Base-by-base conservation (phyloP, 2,329 filamentous ascomycete species). In the Pseudogymnoascus destructans region DNA sequence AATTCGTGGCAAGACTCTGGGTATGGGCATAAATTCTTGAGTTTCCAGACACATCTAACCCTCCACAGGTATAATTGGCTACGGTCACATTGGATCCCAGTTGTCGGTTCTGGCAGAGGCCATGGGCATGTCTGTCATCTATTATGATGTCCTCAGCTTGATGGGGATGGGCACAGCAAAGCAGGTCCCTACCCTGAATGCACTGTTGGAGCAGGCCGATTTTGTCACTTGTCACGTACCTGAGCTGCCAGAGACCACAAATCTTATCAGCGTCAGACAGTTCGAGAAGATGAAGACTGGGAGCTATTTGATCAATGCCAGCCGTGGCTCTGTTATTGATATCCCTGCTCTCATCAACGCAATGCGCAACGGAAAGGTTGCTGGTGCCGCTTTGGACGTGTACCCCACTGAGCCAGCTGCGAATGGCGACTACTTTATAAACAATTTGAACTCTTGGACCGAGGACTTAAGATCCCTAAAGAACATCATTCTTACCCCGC, bases 111-210 rank as follows among this genome's bases (percentile, higher is more conserved):
- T 98, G 63, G 91, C 93, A 25, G 93, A 98, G 73, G 84, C 92
- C 21, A 95, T 98, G 90, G 93, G 93, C 55, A 96, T 98, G 92
- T 84, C 80, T 13, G 93, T 98, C 67, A 91, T 97, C 67, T 98
- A 96, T 78, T 97, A 95, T 72, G 93, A 98, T 72, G 84, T 95
- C 5, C 74, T 95, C 62, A 95, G 91, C 65, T 79, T 97, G 65
- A 98, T 98, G 93, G 87, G 87, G 46, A 75, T 98, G 70, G 93
- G 93, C 59, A 95, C 87, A 9, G 84, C 92, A 30, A 84, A 79
- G 64, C 93, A 97, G 71, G 87, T 97, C 36, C 76, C 85, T 4
- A 86, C 81, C 0, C 75, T 98, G 19, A 80, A 92, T 30, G 81
- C 79, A 17, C 82, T 98, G 36, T 81, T 98, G 46, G 76, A 80